Conservation (phyloP, 108 stramenopile genomes). For the Phaeodactylum tricornutum region DNA sequence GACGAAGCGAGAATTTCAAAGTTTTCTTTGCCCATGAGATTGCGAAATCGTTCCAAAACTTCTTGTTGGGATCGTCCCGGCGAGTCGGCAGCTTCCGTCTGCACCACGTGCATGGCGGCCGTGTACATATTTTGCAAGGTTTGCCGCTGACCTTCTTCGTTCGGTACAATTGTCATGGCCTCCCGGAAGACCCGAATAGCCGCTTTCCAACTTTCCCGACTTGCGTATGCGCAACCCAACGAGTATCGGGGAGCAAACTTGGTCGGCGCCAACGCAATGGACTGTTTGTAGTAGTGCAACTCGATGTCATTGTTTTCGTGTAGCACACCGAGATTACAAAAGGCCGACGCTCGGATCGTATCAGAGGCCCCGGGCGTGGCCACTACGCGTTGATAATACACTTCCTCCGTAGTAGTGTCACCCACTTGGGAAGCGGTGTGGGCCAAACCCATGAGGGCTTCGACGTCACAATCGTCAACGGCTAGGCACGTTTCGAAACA, state of each 20-base stretch:
- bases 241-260: conserved; percentile 23
- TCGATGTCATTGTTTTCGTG: conserved; percentile 21
- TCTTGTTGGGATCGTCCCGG: conserved; percentile 14
- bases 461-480: conserved; percentile 26
- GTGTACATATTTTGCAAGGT: conserved; percentile 24
- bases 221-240: conserved; percentile 30
- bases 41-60: conserved; percentile 14
- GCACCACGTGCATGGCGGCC: conserved; percentile 12
- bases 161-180: conserved; percentile 9
- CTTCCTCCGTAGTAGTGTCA: conserved; percentile 11
- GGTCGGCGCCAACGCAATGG: conserved; percentile 11
- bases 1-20: conserved; percentile 19
- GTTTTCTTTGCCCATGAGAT: conserved; percentile 29
- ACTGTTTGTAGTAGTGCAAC: conserved; percentile 24
- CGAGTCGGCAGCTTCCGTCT: conserved; percentile 3
- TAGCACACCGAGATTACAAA: conserved; percentile 33
- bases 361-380: conserved; percentile 23
- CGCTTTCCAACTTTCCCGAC: conserved; percentile 16
- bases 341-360: conserved; percentile 14
- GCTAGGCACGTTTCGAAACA: conserved; percentile 25
- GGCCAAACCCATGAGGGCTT: conserved; percentile 22
- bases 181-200: conserved; percentile 18
- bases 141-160: conserved; percentile 6
- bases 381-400: conserved; percentile 15
- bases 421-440: conserved; percentile 9